Evolutionary conservation across 1,284 basidiomycete species (phyloP), one percentile per base, ranked within the genome.

Genomic region (Trichosporon coremiiforme): DNA sequence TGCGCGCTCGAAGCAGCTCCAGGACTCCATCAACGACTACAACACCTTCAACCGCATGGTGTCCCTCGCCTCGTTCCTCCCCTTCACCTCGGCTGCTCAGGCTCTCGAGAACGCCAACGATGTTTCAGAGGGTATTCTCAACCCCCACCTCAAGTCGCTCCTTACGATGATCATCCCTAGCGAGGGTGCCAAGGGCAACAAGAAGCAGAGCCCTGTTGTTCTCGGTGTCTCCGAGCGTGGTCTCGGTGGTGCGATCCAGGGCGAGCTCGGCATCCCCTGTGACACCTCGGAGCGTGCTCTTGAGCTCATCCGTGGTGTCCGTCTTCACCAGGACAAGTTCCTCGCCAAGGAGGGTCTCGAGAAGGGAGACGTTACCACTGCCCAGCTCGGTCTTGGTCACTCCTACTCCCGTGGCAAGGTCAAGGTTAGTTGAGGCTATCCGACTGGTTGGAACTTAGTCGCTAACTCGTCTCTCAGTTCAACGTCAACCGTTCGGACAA

Each of bases 401-500:
- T 94, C 93, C 22, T 98, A 97, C 87, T 98, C 95, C 36, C 91
- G 96, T 76, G 92, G 95, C 70, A 99, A 99, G 84, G 91, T 99
- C 77, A 98, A 98, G 84, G 83, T 84, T 68, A 72, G 83, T 76
- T 31, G n/a, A 17, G 7, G 1, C 47, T 62, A 15, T 66, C 17
- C 41, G 31, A 47, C 13, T 13, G 9, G n/a, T 20, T 65, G 57
- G 47, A 36, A 53, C n/a, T 15, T 15, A 63, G 64, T 66, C 22
- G 71, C 69, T 66, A 63, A 71, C 69, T 25, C 22, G 4, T 25
- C n/a, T 20, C 9, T 20, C 70, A 84, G 86, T 99, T 99, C 90
- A 99, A 99, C 87, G 96, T 98, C 76, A 98, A 99, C 89, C 89
- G 96, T 75, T 91, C 94, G 74, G 96, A 99, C 87, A 99, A 99